A percentile compares a stretch with the other conserved stretches of the same genome.
These are phyloP conservation scores for Lanmaoa pseudosensibilis DNA, from an alignment of 768 basidiomycete species.

Conservation along the genomic window DNA sequence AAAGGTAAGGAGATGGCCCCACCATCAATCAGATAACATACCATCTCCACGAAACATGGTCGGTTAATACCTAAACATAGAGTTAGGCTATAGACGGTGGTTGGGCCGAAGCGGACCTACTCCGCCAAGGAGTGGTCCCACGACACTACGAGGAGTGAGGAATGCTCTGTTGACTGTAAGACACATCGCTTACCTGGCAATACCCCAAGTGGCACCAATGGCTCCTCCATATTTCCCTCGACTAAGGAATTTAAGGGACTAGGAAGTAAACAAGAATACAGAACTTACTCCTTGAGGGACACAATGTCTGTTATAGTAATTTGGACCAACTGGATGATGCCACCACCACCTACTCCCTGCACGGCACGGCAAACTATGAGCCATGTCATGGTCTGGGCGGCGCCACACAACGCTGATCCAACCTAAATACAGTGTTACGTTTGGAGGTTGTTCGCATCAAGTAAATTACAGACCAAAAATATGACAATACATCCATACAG, in stretches of 20 bases:
- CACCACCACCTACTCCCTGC: slow-evolving; percentile 46
- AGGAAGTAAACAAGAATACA: not conserved
- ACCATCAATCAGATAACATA: slow-evolving; percentile 15
- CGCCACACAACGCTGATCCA: slow-evolving; percentile 43
- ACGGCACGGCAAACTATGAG: slow-evolving; percentile 40
- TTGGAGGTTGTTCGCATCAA: not conserved
- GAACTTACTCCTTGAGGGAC: slow-evolving; percentile 32
- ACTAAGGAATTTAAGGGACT: slow-evolving; percentile 12
- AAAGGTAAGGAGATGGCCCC: not conserved
- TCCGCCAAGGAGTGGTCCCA: slow-evolving; percentile 45
- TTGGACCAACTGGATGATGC: slow-evolving; percentile 37
- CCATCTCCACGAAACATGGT: slow-evolving; percentile 43
- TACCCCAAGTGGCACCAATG: slow-evolving; percentile 42
- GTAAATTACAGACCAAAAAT: slow-evolving; percentile 34
- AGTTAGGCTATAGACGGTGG: not conserved
- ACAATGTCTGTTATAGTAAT: slow-evolving; percentile 44
- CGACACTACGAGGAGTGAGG: slow-evolving; percentile 27
- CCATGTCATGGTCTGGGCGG: slow-evolving; percentile 46
- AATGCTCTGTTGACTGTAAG: not conserved
- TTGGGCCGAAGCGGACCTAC: slow-evolving; percentile 18
- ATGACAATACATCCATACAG: slow-evolving; percentile 37
- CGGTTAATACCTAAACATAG: slow-evolving; percentile 31
- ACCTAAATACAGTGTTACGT: slow-evolving; percentile 18
- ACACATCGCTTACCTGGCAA: slow-evolving; percentile 30
- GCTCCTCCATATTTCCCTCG: slow-evolving; percentile 42